Evolutionary conservation across 331 rosid genomes (phyloP).

Genomic region (Malus hybrid): DNA sequence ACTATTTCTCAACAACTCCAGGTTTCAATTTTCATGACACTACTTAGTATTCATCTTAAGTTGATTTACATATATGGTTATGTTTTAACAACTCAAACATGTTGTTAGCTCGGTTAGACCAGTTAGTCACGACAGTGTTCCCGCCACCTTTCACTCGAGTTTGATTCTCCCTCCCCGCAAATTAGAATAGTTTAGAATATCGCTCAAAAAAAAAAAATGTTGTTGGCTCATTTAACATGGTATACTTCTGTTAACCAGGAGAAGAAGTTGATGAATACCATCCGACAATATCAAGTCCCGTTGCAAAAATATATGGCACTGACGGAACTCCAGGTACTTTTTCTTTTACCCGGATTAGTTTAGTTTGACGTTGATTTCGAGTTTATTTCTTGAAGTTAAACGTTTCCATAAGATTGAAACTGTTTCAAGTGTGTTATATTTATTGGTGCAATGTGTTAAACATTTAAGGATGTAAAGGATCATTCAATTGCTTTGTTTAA

Average conservation of each 20-base stretch:
- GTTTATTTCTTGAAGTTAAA: no score
- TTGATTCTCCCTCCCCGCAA: no score
- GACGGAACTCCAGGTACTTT: constrained; percentile 90
- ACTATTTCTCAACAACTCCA: constrained; percentile 64
- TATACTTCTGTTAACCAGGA: constrained; percentile 39
- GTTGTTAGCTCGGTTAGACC: no score
- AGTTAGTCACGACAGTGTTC: no score
- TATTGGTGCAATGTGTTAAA: neutral
- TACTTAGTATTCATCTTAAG: no score
- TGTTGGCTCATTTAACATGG: neutral
- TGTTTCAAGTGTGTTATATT: neutral
- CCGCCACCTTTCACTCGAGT: no score
- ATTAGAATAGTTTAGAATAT: no score
- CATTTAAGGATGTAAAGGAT: neutral
- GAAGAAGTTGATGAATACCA: constrained; percentile 64
- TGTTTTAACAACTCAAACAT: no score
- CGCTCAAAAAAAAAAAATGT: no score
- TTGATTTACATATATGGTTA: no score
- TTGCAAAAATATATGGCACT: constrained; percentile 75
- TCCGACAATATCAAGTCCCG: constrained; percentile 81
- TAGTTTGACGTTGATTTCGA: neutral
- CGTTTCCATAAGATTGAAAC: neutral
- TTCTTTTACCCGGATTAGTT: neutral
- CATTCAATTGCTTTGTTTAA: neutral
- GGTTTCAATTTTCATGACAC: constrained; percentile 23